Conservation (phyloP, 2,329 filamentous ascomycete species). For the Phoma herbarum region DNA sequence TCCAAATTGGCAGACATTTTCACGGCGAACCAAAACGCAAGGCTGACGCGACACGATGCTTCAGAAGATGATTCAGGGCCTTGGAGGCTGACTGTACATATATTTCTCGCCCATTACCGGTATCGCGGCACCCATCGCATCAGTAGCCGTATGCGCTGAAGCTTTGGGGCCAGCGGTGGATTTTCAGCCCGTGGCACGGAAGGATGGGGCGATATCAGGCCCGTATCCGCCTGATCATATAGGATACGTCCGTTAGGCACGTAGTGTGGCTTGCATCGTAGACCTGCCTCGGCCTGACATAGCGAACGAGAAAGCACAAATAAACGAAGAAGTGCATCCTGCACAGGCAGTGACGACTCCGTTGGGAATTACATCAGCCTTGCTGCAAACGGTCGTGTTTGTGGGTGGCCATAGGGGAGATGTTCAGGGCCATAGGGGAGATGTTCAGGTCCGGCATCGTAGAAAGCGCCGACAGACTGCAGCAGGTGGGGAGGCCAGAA, state of each 20-base stretch:
- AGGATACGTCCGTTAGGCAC: slow-evolving; percentile 12
- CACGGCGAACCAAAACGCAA: background rate
- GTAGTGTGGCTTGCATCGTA: slow-evolving; percentile 9
- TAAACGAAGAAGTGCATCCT: slow-evolving; percentile 11
- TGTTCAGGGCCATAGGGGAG: background rate
- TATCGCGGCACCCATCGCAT: slow-evolving; percentile 6
- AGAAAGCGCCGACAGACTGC: background rate
- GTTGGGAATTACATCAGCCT: background rate
- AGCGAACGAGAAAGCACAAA: background rate
- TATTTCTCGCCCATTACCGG: background rate
- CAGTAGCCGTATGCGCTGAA: background rate
- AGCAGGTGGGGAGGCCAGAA: background rate
- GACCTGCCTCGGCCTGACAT: slow-evolving; percentile 2
- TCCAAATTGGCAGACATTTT: background rate
- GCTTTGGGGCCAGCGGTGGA: slow-evolving; percentile 3
- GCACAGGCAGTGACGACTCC: background rate
- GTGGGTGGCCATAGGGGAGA: background rate
- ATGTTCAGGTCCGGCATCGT: background rate
- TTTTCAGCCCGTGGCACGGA: slow-evolving; percentile 1
- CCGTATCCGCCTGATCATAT: slow-evolving; percentile 8
- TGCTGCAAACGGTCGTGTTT: background rate
- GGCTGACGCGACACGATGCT: background rate
- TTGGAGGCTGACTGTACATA: background rate
- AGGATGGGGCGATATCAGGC: slow-evolving; percentile 7
- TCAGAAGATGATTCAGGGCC: background rate